Conservation (phyloP, 2,329 filamentous ascomycete species). For the Cordyceps farinosa region DNA sequence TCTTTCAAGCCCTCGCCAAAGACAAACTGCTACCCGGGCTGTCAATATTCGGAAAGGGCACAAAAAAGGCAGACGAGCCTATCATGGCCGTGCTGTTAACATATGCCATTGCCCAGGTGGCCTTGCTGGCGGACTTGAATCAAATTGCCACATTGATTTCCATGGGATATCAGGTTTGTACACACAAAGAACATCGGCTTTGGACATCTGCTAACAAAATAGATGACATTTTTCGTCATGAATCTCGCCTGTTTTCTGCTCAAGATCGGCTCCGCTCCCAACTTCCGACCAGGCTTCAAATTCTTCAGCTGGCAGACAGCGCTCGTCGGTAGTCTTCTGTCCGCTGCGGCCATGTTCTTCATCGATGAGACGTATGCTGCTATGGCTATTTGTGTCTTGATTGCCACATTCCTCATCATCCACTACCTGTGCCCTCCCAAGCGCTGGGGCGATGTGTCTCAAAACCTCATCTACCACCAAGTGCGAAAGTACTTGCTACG, state of each 20-base stretch:
- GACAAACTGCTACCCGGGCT: slow-evolving; percentile 77
- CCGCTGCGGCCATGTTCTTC: slow-evolving; percentile 82
- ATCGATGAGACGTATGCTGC: slow-evolving; percentile 79
- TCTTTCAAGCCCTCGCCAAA: slow-evolving; percentile 77
- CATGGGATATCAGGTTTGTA: slow-evolving; percentile 72
- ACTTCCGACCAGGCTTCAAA: slow-evolving; percentile 83
- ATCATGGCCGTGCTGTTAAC: slow-evolving; percentile 73
- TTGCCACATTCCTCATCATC: slow-evolving; percentile 77
- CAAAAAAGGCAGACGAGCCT: slow-evolving; percentile 68
- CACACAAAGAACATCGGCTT: neutral
- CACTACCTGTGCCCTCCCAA: slow-evolving; percentile 84
- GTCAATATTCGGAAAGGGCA: slow-evolving; percentile 69
- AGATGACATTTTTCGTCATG: slow-evolving; percentile 87
- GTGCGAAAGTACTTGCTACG: slow-evolving; percentile 82
- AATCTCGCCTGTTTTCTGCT: slow-evolving; percentile 84
- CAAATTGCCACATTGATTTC: slow-evolving; percentile 86
- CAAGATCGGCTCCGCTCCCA: slow-evolving; percentile 82
- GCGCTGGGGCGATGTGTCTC: slow-evolving; percentile 85
- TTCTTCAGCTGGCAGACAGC: slow-evolving; percentile 88
- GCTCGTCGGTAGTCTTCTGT: slow-evolving; percentile 68
- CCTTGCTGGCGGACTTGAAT: slow-evolving; percentile 79
- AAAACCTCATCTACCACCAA: slow-evolving; percentile 81
- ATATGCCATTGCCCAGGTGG: slow-evolving; percentile 70
- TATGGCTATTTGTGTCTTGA: slow-evolving; percentile 67
- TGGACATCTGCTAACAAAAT: slow-evolving; percentile 16